Conservation (phyloP, 768 basidiomycete species). For the Lenzites betulinus region DNA sequence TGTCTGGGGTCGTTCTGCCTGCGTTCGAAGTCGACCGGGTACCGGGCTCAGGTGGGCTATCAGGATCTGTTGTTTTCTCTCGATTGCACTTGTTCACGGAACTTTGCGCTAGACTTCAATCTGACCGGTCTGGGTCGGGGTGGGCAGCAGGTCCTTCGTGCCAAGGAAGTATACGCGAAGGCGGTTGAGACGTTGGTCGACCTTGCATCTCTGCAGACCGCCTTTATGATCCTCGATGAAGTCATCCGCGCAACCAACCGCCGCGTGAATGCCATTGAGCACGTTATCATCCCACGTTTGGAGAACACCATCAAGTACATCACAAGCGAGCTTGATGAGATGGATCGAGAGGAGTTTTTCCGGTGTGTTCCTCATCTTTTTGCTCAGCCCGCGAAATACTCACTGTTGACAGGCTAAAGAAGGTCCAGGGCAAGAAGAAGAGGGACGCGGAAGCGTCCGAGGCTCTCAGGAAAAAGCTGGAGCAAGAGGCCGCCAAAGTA, state of each 20-base stretch:
- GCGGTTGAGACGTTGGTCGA: slow-evolving; percentile 97
- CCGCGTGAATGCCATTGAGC: slow-evolving; percentile 97
- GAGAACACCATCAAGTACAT: slow-evolving; percentile 99
- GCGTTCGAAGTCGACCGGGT: slow-evolving; percentile 92
- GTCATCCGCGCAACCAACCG: slow-evolving; percentile 99
- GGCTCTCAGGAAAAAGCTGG: slow-evolving; percentile 14
- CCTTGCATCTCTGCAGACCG: slow-evolving; percentile 94
- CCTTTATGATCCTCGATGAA: slow-evolving; percentile 98
- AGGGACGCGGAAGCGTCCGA: slow-evolving; percentile 54
- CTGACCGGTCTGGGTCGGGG: slow-evolving; percentile 96
- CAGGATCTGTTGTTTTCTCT: background rate
- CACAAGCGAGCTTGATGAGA: slow-evolving; percentile 95
- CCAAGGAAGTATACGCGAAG: slow-evolving; percentile 98
- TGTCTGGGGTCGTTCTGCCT: slow-evolving; percentile 94
- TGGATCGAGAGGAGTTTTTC: slow-evolving; percentile 97
- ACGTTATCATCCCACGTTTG: slow-evolving; percentile 91
- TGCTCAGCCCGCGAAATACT: background rate
- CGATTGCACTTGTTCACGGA: background rate
- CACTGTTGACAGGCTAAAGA: slow-evolving; percentile 69
- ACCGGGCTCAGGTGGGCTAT: slow-evolving; percentile 69
- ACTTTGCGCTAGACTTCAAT: slow-evolving; percentile 72
- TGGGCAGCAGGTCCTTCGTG: slow-evolving; percentile 91
- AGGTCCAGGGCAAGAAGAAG: slow-evolving; percentile 98
- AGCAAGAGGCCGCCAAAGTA: slow-evolving; percentile 17
- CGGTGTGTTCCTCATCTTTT: slow-evolving; percentile 46